phyloP scores from a whole-genome alignment of 441 rosid species.

The Omphalea diandra region DNA sequence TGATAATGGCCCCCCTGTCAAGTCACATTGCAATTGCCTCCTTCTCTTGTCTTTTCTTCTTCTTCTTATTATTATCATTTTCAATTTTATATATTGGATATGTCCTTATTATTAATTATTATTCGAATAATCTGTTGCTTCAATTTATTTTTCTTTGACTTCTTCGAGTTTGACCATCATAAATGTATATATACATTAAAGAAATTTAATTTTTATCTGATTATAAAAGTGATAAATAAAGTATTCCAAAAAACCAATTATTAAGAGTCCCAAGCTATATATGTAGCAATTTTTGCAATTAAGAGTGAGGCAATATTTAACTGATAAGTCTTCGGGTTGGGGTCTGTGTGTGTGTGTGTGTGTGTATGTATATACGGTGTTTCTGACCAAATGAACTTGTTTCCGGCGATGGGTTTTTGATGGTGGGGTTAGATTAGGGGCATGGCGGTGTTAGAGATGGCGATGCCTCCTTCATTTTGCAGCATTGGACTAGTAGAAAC shows the following conservation, averaged over 20 bases:
- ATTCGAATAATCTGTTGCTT: not conserved
- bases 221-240: too few species aligned
- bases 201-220: too few species aligned
- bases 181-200: too few species aligned
- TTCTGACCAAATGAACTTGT: not conserved
- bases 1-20: slow-evolving; percentile 5
- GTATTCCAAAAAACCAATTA: too few species aligned
- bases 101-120: too few species aligned
- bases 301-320: not conserved
- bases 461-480: slow-evolving; percentile 12
- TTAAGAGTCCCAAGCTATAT: too few species aligned
- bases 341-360: too few species aligned
- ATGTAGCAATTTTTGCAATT: too few species aligned
- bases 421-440: slow-evolving; percentile 3
- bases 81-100: not conserved
- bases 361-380: not conserved
- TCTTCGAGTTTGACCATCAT: too few species aligned
- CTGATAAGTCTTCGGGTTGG: slow-evolving; percentile 24
- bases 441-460: slow-evolving; percentile 13
- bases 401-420: not conserved
- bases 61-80: not conserved
- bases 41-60: not conserved
- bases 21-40: slow-evolving; percentile 14
- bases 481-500: too few species aligned
- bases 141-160: too few species aligned